phyloP scores from a whole-genome alignment of 179 eudicot genomes.

The Amaranthus tricolor region DNA sequence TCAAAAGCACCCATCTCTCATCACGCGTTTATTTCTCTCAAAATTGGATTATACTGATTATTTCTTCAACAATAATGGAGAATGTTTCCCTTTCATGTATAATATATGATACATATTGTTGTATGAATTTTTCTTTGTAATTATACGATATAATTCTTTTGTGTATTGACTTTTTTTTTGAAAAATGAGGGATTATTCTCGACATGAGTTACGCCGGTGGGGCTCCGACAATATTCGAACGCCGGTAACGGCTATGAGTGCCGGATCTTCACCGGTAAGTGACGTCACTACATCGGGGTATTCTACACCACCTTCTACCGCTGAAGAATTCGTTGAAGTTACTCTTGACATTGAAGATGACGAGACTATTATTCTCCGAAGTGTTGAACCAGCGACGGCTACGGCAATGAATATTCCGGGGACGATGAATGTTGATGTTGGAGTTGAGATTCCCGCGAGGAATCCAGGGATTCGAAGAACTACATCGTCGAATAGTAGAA shows the following conservation, averaged over 20 bases:
- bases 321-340: constrained; percentile 78
- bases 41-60: background rate
- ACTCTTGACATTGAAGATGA: constrained; percentile 85
- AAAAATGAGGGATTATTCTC: constrained; percentile 42
- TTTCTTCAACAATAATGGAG: background rate
- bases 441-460: constrained; percentile 19
- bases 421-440: constrained; percentile 7
- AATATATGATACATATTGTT: too few species aligned
- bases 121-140: too few species aligned
- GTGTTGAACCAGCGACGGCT: constrained; percentile 65
- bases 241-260: constrained; percentile 28
- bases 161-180: background rate
- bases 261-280: constrained; percentile 56
- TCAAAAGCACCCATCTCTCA: background rate
- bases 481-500: constrained; percentile 48
- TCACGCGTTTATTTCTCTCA: background rate
- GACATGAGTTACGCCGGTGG: constrained; percentile 61
- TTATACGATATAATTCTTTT: too few species aligned
- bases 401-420: background rate
- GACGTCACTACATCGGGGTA: constrained; percentile 33
- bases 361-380: constrained; percentile 69
- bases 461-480: constrained; percentile 49
- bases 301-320: constrained; percentile 23
- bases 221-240: constrained; percentile 42
- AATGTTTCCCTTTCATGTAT: background rate